These are phyloP conservation scores for Sporothrix sp. DNA, from an alignment of 2,329 filamentous ascomycete genomes.

Conservation along the genomic window DNA sequence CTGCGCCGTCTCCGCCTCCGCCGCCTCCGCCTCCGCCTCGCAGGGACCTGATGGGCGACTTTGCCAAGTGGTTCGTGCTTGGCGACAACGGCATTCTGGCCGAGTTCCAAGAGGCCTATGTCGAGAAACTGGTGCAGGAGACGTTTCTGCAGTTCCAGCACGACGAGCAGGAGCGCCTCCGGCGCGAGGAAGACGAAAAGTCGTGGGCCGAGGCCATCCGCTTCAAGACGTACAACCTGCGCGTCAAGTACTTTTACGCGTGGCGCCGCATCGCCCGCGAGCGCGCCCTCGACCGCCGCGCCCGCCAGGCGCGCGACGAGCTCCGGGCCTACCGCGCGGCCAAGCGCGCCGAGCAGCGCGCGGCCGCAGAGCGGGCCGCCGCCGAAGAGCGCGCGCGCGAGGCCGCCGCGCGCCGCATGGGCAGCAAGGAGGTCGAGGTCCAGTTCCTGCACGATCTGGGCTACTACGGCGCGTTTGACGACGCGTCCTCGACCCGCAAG, in stretches of 20 bases:
- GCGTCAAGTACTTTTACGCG: conserved; percentile 46
- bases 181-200: conserved; percentile 39
- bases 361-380: conserved; percentile 28
- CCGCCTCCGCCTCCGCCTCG: conserved; percentile 11
- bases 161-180: conserved; percentile 33
- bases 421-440: conserved; percentile 21
- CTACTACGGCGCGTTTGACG: conserved; percentile 11
- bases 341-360: conserved; percentile 24
- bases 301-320: conserved; percentile 42
- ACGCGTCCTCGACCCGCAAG: conserved; percentile 4
- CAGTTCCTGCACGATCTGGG: conserved; percentile 16
- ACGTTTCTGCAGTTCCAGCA: conserved; percentile 32
- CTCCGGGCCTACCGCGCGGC: conserved; percentile 30
- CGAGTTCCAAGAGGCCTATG: conserved; percentile 37
- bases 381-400: conserved; percentile 22
- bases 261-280: conserved; percentile 43
- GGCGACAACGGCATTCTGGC: conserved; percentile 45
- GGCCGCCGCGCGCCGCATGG: conserved; percentile 17
- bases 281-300: conserved; percentile 39
- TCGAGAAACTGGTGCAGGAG: conserved; percentile 35
- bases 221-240: conserved; percentile 41
- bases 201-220: conserved; percentile 37
- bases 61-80: conserved; percentile 45
- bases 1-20: conserved; percentile 8
- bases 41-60: conserved; percentile 37